phyloP scores from a whole-genome alignment of 2,329 filamentous ascomycete species.

The Verticillium longisporum region DNA sequence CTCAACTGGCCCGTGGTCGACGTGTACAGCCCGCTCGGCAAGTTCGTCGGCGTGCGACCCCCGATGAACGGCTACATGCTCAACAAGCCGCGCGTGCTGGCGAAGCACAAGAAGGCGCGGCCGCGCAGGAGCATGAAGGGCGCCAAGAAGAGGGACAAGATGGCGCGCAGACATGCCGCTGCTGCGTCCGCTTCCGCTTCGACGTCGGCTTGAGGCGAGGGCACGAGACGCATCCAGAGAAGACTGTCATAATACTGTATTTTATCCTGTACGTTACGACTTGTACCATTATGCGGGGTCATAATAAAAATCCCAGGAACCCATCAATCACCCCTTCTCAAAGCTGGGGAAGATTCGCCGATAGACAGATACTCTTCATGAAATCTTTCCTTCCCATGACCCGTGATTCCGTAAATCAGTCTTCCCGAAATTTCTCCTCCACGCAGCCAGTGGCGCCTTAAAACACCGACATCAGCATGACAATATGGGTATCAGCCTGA shows the following conservation, averaged over 20 bases:
- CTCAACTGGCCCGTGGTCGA: conserved; percentile 65
- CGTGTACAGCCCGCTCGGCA: conserved; percentile 79
- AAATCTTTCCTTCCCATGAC: neutral
- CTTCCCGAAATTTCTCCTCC: neutral
- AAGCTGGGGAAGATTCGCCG: neutral
- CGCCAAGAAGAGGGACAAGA: conserved; percentile 44
- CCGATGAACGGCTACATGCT: conserved; percentile 69
- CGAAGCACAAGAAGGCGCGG: conserved; percentile 42
- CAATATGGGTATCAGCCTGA: neutral
- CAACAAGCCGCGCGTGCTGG: conserved; percentile 46
- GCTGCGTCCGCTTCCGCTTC: neutral
- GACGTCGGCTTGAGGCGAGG: too few species aligned
- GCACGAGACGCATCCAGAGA: too few species aligned
- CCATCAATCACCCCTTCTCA: neutral
- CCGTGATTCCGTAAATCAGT: neutral
- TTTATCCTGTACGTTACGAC: neutral
- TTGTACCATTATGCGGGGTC: neutral
- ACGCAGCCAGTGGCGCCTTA: neutral
- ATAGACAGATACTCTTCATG: neutral
- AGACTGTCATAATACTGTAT: neutral
- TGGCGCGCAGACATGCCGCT: conserved; percentile 15
- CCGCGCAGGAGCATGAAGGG: conserved; percentile 67
- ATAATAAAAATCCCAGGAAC: neutral
- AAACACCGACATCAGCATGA: neutral
- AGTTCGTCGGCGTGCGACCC: conserved; percentile 59